These are phyloP conservation scores for Pythium brassicae DNA, from an alignment of 352 stramenopile species.

Conservation along the genomic window DNA sequence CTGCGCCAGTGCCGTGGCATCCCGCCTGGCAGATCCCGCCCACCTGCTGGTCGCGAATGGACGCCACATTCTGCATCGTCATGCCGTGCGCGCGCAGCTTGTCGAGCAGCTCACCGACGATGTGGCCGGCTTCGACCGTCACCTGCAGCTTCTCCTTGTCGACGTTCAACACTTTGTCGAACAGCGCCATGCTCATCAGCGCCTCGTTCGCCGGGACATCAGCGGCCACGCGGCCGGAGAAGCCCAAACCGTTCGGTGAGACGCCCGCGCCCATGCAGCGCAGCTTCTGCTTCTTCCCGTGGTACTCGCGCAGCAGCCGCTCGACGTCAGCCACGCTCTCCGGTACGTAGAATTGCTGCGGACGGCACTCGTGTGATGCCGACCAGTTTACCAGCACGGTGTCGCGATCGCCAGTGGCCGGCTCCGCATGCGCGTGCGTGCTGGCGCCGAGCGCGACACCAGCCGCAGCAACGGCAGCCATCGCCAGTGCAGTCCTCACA, in stretches of 20 bases:
- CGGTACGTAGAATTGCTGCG: slow-evolving; percentile 58
- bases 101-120: slow-evolving; percentile 74
- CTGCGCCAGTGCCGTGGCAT: slow-evolving; percentile 94
- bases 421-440: slow-evolving; percentile 8
- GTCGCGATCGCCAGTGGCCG: slow-evolving; percentile 31
- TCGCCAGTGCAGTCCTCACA: slow-evolving; percentile 3
- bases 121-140: slow-evolving; percentile 84
- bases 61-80: slow-evolving; percentile 98
- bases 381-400: slow-evolving; percentile 84
- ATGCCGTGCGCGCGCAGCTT: slow-evolving; percentile 81
- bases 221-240: slow-evolving; percentile 41
- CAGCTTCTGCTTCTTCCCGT: slow-evolving; percentile 71
- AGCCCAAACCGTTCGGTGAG: slow-evolving; percentile 95
- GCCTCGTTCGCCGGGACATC: slow-evolving; percentile 35
- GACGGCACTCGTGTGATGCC: slow-evolving; percentile 68
- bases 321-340: slow-evolving; percentile 72
- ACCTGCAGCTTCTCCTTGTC: slow-evolving; percentile 89
- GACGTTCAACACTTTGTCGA: slow-evolving; percentile 91
- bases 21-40: slow-evolving; percentile 94
- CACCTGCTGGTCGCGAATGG: slow-evolving; percentile 97
- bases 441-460: slow-evolving; percentile 10
- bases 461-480: slow-evolving; percentile 17
- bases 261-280: slow-evolving; percentile 95
- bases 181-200: slow-evolving; percentile 91
- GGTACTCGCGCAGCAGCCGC: slow-evolving; percentile 50